Evolutionary conservation across 108 stramenopile species (phyloP), one percentile per base, ranked within the genome.

Genomic region (Parietichytrium sp.): DNA sequence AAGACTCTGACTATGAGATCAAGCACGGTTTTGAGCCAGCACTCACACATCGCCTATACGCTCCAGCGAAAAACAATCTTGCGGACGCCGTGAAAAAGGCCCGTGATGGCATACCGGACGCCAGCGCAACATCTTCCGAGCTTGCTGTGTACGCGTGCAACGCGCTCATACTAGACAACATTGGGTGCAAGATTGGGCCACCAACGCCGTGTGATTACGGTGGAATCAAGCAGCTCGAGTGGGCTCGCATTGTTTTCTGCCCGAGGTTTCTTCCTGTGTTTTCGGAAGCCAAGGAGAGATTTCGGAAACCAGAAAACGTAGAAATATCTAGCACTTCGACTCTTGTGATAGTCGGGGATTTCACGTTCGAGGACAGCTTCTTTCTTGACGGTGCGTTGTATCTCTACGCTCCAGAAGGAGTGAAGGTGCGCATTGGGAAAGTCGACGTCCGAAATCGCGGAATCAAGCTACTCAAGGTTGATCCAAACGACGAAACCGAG

Each of bases 1-100:
- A 72, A 25, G 61, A 72, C 20, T 33, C 61, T 33, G 61, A 72
- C 15, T 18, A 7, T 72, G 61, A 72, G 10, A n/a, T n/a, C 0
- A 6, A 45, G 16, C 1, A 36, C 6, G 61, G 61, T 2, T n/a
- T n/a, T n/a, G 16, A 33, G 8, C 61, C 15, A 6, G 45, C 38
- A n/a, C 42, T 72, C 10, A 72, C 61, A 20, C 61, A 72, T 72
- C 61, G 61, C 33, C 42, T 72, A 50, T 97, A 94, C 86, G 89
- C 84, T 42, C 82, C 98, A 7, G 95, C 94, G 38, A 99, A 99
- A 92, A 99, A 99, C 89, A 91, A 91, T 77, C 86, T 90, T 8
- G 61, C 80, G 6, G 97, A 97, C 51, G 98, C 97, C 13, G 90
- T 83, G 36, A 87, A 79, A 4, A 85, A 95, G 45, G 92, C 93